Base-by-base conservation (phyloP, 1,139 yeast genomes). In the Candida glucosophila region DNA sequence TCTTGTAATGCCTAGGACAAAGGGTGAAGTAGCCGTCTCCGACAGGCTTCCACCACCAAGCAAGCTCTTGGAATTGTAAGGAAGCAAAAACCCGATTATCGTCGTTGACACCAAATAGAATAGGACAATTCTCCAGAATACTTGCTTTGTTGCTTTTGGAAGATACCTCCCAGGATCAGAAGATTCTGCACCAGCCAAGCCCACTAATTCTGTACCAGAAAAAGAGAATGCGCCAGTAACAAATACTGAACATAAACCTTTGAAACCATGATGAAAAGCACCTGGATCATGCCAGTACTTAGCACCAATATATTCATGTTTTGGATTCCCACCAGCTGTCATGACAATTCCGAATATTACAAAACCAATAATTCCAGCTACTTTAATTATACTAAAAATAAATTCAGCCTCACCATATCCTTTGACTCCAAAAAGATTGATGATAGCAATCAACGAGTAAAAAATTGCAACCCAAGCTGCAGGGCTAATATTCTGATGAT, bases 1-100 rank as follows among this genome's bases (percentile, higher is more conserved):
- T 25, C 51, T 22, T 32, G 39, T 19, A 13, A 25, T 14, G 18
- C 66, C 66, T 33, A 59, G 52, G 13, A 59, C 66, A 39, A 58
- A 59, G 2, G 67, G 66, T 4, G 65, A 58, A 12, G 57, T 46
- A 27, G 58, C 54, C 22, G 49, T 38, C 28, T 47, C 49, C 23
- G 49, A 37, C 28, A 45, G 48, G 12, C 23, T 23, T 18, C 22
- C 30, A 12, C 25, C 24, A 8, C 41, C 41, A 27, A 41, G 31
- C 20, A 49, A 34, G 10, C 29, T 29, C 3, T 40, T 34, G 19
- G 41, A 37, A 27, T 43, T 47, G 36, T 52, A 56, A 10, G 55
- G 45, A 4, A 56, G 58, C 14, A 55, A 48, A 43, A 27, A 37
- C 31, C 35, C 41, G 35, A 29, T 31, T 33, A 43, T 33, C 25